Base-by-base conservation (phyloP, 495 filamentous ascomycete genomes). In the Penicillium manginii region DNA sequence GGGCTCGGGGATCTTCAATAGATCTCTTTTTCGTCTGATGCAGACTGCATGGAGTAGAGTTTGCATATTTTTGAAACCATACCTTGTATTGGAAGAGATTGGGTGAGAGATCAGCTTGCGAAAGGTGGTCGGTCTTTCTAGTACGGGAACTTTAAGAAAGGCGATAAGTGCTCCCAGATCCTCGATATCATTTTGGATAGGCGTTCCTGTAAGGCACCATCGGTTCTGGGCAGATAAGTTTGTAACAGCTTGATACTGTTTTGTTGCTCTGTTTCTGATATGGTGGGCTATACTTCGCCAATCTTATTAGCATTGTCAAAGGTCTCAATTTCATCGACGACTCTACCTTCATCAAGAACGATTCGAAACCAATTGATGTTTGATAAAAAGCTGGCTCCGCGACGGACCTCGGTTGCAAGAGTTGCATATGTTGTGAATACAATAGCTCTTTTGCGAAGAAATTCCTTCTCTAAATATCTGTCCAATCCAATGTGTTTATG, bases 191-290 rank as follows among this genome's bases (percentile, higher is more conserved):
- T 54, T 54, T 21, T 54, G 51, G 19, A 54, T 54, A 10, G 51
- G 51, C 10, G 51, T 54, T 11, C 51, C 51, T 6, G 51, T 54
- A 21, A 54, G 51, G 23, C 51, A 54, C 51, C 51, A 54, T n/a
- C 37, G 22, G 12, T 54, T 18, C 21, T 54, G 51, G 9, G 51
- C 32, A 2, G 51, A 40, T 11, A 54, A 18, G 17, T 12, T 43
- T 21, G 35, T 43, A 11, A 54, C 37, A 6, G 51, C 51, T n/a
- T 43, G 33, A 29, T n/a, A 54, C 37, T 54, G 51, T n/a, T 54
- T 54, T 43, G 51, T 54, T 12, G 51, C 19, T 2, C 51, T 35
- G 14, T 54, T 54, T 29, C 51, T 54, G 10, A 54, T 39, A 21
- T 43, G 29, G 22, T 54, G 51, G 17, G 51, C 51, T 54, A 3